Evolutionary conservation across 2,329 filamentous ascomycete genomes (phyloP), one percentile per base, ranked within the genome.

Genomic region (Venturia oleaginea): DNA sequence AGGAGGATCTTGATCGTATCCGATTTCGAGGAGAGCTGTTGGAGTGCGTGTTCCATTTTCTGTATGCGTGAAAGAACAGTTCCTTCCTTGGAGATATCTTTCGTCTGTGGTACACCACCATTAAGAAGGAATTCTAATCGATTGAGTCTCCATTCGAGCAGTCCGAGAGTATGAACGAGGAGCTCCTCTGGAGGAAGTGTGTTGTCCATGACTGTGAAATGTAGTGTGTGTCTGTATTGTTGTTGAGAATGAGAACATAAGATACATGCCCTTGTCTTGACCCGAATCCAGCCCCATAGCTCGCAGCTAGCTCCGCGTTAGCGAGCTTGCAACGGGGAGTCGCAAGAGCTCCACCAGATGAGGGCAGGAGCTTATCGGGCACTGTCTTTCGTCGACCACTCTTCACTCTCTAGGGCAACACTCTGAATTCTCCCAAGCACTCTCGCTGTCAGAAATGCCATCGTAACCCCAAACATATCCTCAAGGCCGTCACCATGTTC

Each of bases 91-190:
- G 68, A 59, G 68, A 68, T 66, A 59, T 38, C 30, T 62, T 63
- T 46, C 66, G 64, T 57, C 67, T 68, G 13, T 71, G 68, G 62
- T 70, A 48, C 24, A 60, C 68, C 72, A 65, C 75, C 79, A 63
- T 76, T 70, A 32, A 81, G 70, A 10, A 77, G 65, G 66, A 78
- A 80, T 61, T 77, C 75, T 37, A 81, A 66, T 4, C 78, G 74
- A 42, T 74, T 72, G 57, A 81, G 69, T 13, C 79, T 75, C 62
- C 76, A 76, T 67, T 81, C 78, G 15, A 81, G 73, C 64, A 77
- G 69, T 5, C 73, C 69, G 61, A 78, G 74, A 1, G 79, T 81
- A 67, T 76, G 72, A 19, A 76, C 68, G 32, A 76, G 68, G 19
- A 75, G 71, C 65, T 76, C 74, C 46, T 64, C 65, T 32, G 59